Percentiles rank a stretch among this genome's conserved stretches.
Evolutionary conservation across 192 early-diverging fungal genomes (phyloP).

Genomic region (Gaertneriomyces sp.): DNA sequence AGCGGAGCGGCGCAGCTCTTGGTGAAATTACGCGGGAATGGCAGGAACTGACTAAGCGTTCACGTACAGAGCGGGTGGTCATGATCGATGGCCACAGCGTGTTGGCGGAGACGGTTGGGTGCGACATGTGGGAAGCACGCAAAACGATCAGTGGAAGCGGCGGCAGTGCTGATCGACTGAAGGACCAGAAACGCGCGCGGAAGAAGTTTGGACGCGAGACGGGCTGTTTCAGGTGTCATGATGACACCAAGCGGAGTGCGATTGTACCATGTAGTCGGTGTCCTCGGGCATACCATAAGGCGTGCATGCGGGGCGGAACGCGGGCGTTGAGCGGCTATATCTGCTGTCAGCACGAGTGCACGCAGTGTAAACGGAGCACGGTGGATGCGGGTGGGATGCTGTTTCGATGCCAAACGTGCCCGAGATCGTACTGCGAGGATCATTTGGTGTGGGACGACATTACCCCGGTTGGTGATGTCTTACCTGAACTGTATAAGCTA

Average conservation of each 20-base stretch:
- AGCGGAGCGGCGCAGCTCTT: constrained; percentile 26
- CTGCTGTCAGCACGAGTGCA: constrained; percentile 38
- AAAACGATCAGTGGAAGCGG: constrained; percentile 12
- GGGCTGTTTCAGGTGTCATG: constrained; percentile 8
- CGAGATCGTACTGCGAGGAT: constrained; percentile 37
- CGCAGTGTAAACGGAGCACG: constrained; percentile 28
- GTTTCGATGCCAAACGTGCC: constrained; percentile 40
- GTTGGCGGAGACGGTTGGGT: constrained; percentile 33
- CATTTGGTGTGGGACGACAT: constrained; percentile 34
- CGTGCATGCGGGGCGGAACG: neutral
- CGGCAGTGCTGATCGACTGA: neutral
- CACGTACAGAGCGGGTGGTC: constrained; percentile 30
- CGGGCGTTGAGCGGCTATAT: constrained; percentile 1
- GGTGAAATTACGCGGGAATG: constrained; percentile 26
- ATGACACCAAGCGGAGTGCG: constrained; percentile 5
- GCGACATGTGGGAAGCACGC: constrained; percentile 37
- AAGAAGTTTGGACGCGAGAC: constrained; percentile 11
- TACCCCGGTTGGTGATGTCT: constrained; percentile 26
- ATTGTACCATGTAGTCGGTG: constrained; percentile 12
- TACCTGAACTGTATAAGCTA: constrained; percentile 29
- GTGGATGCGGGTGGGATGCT: constrained; percentile 41
- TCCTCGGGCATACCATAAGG: constrained; percentile 16
- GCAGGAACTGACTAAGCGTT: constrained; percentile 31
- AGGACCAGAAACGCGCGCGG: neutral
- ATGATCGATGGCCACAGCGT: constrained; percentile 33